Evolutionary conservation across 805 yeast species (phyloP).

Genomic region (Saccharomycopsis fermentans): DNA sequence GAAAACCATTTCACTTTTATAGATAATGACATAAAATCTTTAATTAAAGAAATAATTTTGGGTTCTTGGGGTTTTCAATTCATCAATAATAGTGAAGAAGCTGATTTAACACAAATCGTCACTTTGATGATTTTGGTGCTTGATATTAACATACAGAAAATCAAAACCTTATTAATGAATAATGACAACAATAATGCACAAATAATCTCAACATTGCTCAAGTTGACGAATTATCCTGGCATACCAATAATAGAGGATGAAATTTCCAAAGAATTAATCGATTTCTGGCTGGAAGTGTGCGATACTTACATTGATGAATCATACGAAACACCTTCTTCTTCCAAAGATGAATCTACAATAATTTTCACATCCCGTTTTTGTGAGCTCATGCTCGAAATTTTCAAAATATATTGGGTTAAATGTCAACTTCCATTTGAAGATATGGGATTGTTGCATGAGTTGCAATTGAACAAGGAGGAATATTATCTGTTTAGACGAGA

Average conservation of each 20-base stretch:
- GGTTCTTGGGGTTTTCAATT: not conserved
- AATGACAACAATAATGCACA: constrained; percentile 25
- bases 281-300: constrained; percentile 61
- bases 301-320: constrained; percentile 45
- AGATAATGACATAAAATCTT: not conserved
- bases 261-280: constrained; percentile 43
- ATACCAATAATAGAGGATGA: constrained; percentile 50
- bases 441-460: constrained; percentile 23
- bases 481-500: constrained; percentile 62
- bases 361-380: constrained; percentile 24
- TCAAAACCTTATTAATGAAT: constrained; percentile 32
- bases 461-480: constrained; percentile 33
- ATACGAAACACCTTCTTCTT: constrained; percentile 26
- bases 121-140: constrained; percentile 18
- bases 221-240: constrained; percentile 47
- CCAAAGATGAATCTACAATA: constrained; percentile 27
- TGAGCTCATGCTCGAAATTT: constrained; percentile 36
- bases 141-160: constrained; percentile 33
- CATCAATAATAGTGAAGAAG: not conserved
- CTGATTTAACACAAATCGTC: not conserved
- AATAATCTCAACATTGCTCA: constrained; percentile 39
- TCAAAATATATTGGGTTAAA: constrained; percentile 61
- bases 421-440: constrained; percentile 31
- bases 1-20: not conserved
- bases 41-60: not conserved